These are phyloP conservation scores for Cymbopogon flexuosus DNA, from an alignment of 202 grass and related monocot genomes.

Conservation along the genomic window DNA sequence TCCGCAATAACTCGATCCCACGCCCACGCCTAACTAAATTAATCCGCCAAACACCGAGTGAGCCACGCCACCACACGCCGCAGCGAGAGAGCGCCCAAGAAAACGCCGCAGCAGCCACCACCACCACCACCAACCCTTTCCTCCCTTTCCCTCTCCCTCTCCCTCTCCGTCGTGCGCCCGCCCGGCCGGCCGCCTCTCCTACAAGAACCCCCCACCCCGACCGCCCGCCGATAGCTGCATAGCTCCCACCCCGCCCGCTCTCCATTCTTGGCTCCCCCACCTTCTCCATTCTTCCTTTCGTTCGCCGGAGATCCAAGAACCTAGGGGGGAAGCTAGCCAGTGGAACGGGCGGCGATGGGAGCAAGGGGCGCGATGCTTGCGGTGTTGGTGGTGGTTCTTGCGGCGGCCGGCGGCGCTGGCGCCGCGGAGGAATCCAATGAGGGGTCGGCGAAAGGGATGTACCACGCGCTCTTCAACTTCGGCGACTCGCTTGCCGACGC, in stretches of 20 bases:
- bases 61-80: constrained; percentile 20
- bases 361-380: background rate
- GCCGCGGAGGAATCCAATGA: background rate
- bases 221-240: constrained; percentile 5
- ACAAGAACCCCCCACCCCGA: constrained; percentile 32
- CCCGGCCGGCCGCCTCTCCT: background rate
- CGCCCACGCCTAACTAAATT: constrained; percentile 34
- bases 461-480: constrained; percentile 81
- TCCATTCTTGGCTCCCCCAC: background rate
- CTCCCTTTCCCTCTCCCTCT: too few species aligned
- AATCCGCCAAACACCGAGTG: constrained; percentile 35
- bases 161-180: background rate
- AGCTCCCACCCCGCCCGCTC: background rate
- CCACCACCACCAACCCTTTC: constrained; percentile 35
- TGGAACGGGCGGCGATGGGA: background rate
- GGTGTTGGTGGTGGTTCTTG: background rate
- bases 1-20: constrained; percentile 26
- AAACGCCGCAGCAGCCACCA: constrained; percentile 21
- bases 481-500: constrained; percentile 85
- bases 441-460: constrained; percentile 35
- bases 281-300: background rate
- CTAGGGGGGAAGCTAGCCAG: background rate
- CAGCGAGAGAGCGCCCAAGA: background rate
- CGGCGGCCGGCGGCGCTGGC: background rate
- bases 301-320: constrained; percentile 3